Base-by-base conservation (phyloP, 2,329 filamentous ascomycete genomes). In the Colletotrichum phormii region DNA sequence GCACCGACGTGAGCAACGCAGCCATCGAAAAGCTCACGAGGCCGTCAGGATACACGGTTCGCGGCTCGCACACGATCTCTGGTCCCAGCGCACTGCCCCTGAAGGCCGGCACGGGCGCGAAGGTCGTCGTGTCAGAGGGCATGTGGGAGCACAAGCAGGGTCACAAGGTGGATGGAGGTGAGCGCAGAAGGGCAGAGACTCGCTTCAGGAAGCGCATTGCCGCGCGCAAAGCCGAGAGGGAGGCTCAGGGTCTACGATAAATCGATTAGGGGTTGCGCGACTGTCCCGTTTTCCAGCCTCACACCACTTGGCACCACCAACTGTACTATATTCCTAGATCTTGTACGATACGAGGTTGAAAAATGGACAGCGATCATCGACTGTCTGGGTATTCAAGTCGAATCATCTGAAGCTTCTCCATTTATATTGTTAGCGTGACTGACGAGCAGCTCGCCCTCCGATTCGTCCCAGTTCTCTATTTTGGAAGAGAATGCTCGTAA, bases 111-210 rank as follows among this genome's bases (percentile, higher is more conserved):
- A 84, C 86, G 53, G 91, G 90, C 9, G 94, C 92, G 12, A 86
- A 88, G 64, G 87, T 98, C 76, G 87, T 88, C 75, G 88, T 94
- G 26, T 90, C 92, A 69, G 95, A 98, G 82, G 95, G 96, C 11
- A 93, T 98, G 86, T 98, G 96, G 97, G 96, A 98, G 86, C 88
- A 95, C 78, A 92, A 89, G 81, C 89, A 92, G 78, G 96, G 97
- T 33, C 91, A 91, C 79, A 98, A 98, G 91, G 92, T 99, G 76
- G 95, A 98, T 83, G 97, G 97, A 80, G 97, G 97, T 87, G 97
- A 99, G 88, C 92, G 97, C 82, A 90, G 97, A 83, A 91, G 90
- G 82, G 94, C 93, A 18, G 93, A 97, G 85, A 92, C 98, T 64
- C 89, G 94, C 78, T 95, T 95, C 78, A 98, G 97, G 91, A 93